These are phyloP conservation scores for Paramecium octaurelia DNA, from an alignment of 73 alveolate species.

Conservation along the genomic window DNA sequence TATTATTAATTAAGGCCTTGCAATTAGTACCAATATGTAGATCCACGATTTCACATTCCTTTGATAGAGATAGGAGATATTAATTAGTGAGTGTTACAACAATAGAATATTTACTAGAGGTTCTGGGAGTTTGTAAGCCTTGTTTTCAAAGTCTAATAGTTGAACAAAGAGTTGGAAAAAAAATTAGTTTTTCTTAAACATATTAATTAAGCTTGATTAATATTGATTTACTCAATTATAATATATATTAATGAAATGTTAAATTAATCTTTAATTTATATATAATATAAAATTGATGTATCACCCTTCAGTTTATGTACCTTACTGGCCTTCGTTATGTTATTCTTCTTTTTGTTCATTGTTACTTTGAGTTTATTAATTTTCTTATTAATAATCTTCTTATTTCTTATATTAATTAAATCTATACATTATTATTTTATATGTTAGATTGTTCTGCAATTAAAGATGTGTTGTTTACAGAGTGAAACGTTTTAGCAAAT, in stretches of 20 bases:
- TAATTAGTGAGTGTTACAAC: not conserved
- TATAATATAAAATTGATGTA: not conserved
- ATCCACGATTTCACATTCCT: not conserved
- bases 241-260: not conserved
- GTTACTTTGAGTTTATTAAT: not conserved
- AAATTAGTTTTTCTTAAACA: not conserved
- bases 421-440: not conserved
- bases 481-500: not conserved
- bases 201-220: not conserved
- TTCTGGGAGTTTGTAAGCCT: not conserved
- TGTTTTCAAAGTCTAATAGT: not conserved
- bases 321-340: not conserved
- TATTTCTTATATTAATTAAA: not conserved
- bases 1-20: not conserved
- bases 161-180: not conserved
- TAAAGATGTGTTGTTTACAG: not conserved
- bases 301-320: not conserved
- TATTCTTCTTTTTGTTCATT: not conserved
- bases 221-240: not conserved
- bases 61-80: not conserved
- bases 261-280: not conserved
- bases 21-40: not conserved
- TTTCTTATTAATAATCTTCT: not conserved
- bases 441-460: not conserved
- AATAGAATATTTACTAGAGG: not conserved